These are phyloP conservation scores for Silene noctiflora DNA, from an alignment of 179 eudicot species.

Conservation along the genomic window DNA sequence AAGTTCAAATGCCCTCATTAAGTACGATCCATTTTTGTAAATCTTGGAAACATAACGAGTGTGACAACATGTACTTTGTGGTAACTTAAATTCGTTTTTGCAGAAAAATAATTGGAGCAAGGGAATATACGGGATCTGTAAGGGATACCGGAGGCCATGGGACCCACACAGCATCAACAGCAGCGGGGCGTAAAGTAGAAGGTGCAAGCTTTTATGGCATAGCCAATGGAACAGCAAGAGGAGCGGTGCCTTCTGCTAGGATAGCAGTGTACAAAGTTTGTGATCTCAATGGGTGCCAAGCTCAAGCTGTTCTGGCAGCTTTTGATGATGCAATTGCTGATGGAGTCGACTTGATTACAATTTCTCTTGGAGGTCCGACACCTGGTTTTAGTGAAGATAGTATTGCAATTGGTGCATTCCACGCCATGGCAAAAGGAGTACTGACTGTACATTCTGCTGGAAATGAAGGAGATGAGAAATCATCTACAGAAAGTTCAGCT, in stretches of 20 bases:
- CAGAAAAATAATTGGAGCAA: slow-evolving; percentile 60
- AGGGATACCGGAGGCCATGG: slow-evolving; percentile 56
- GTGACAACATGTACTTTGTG: no score
- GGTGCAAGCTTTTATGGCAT: slow-evolving; percentile 36
- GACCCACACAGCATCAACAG: slow-evolving; percentile 53
- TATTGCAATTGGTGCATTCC: slow-evolving; percentile 56
- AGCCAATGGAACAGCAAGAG: slow-evolving; percentile 45
- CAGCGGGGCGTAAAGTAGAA: slow-evolving; percentile 41
- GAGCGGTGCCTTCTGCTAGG: slow-evolving; percentile 49
- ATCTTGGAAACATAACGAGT: no score
- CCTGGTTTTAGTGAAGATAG: slow-evolving; percentile 25
- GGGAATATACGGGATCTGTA: slow-evolving; percentile 26
- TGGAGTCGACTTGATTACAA: slow-evolving; percentile 57
- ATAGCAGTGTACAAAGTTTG: slow-evolving; percentile 60
- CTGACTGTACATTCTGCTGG: slow-evolving; percentile 50
- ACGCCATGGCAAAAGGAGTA: slow-evolving; percentile 51
- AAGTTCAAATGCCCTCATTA: no score
- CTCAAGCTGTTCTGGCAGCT: slow-evolving; percentile 39
- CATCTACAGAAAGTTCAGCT: slow-evolving; percentile 29
- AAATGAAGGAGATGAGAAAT: slow-evolving; percentile 30
- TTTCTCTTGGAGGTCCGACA: slow-evolving; percentile 34
- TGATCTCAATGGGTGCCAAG: slow-evolving; percentile 27
- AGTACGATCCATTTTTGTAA: no score
- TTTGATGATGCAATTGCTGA: slow-evolving; percentile 65
- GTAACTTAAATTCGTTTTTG: slow-evolving; percentile 4